phyloP scores from a whole-genome alignment of 2,329 filamentous ascomycete genomes.

The Stagonosporopsis rhizophila region DNA sequence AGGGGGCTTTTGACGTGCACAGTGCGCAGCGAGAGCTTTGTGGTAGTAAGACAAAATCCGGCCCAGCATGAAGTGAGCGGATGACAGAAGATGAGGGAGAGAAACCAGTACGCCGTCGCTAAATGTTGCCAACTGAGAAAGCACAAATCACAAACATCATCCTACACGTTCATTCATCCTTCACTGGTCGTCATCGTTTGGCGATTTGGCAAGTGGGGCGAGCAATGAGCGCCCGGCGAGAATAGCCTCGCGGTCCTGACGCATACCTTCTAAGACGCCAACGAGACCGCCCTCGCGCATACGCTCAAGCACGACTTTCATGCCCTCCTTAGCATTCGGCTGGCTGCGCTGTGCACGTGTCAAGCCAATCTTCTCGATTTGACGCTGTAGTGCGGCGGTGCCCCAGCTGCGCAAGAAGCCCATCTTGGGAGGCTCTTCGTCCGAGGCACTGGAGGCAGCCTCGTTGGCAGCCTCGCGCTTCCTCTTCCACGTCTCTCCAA shows the following conservation, averaged over 20 bases:
- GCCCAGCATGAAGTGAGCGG: constrained; percentile 17
- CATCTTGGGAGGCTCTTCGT: constrained; percentile 58
- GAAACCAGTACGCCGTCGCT: constrained; percentile 40
- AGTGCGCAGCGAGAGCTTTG: not conserved
- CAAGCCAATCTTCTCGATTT: constrained; percentile 79
- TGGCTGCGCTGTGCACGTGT: constrained; percentile 79
- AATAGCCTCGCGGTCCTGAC: constrained; percentile 62
- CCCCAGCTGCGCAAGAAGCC: constrained; percentile 70
- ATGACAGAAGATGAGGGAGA: constrained; percentile 21
- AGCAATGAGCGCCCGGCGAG: constrained; percentile 34
- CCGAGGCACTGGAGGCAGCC: constrained; percentile 38
- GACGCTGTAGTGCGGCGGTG: constrained; percentile 75
- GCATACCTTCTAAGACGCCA: constrained; percentile 74
- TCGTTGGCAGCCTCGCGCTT: constrained; percentile 52
- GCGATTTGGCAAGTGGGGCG: constrained; percentile 13
- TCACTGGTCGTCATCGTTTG: constrained; percentile 27
- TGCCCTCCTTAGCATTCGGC: constrained; percentile 81
- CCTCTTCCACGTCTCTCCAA: constrained; percentile 71
- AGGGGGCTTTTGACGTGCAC: not conserved
- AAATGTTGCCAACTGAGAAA: constrained; percentile 29
- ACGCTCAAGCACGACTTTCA: constrained; percentile 80
- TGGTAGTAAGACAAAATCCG: constrained; percentile 31
- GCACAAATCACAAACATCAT: constrained; percentile 8
- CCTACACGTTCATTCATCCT: not conserved
- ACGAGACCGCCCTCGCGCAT: constrained; percentile 71